Conservation (phyloP, 345 rosid species). For the Euphorbia pulcherrima region DNA sequence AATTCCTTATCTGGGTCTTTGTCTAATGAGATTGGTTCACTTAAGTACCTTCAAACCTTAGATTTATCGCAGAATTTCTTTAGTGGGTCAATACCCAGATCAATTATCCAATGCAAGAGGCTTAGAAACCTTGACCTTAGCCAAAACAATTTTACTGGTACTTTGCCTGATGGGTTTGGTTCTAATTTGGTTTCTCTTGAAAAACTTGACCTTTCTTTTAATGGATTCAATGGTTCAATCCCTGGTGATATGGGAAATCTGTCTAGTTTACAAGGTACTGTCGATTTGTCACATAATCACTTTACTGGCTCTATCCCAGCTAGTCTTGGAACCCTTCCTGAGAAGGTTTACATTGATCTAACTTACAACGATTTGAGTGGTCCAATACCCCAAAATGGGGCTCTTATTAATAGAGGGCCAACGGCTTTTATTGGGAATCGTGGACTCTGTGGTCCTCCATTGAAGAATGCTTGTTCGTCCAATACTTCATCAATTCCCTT, state of each 20-base stretch:
- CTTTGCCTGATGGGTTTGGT: constrained; percentile 71
- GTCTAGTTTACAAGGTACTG: constrained; percentile 89
- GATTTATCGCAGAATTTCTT: constrained; percentile 86
- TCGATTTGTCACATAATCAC: constrained; percentile 83
- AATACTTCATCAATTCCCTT: constrained; percentile 58
- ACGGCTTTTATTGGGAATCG: constrained; percentile 89
- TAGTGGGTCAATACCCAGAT: constrained; percentile 62
- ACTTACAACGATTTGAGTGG: constrained; percentile 85
- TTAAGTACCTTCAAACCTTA: constrained; percentile 64
- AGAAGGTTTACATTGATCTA: constrained; percentile 90
- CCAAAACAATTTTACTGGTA: constrained; percentile 71
- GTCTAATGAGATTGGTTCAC: constrained; percentile 63
- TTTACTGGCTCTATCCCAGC: constrained; percentile 74
- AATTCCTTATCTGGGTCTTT: constrained; percentile 78
- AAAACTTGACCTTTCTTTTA: constrained; percentile 78
- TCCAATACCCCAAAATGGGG: constrained; percentile 93
- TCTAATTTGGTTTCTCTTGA: constrained; percentile 57
- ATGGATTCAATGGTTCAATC: constrained; percentile 61
- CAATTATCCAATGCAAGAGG: constrained; percentile 71
- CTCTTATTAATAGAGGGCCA: constrained; percentile 87
- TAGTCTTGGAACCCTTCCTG: constrained; percentile 78
- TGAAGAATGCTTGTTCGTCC: constrained; percentile 69
- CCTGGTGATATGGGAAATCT: constrained; percentile 74
- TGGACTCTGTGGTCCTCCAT: constrained; percentile 85
- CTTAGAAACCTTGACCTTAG: constrained; percentile 69